Base-by-base conservation (phyloP, 306 rosid genomes). In the Cicer yamashitae region DNA sequence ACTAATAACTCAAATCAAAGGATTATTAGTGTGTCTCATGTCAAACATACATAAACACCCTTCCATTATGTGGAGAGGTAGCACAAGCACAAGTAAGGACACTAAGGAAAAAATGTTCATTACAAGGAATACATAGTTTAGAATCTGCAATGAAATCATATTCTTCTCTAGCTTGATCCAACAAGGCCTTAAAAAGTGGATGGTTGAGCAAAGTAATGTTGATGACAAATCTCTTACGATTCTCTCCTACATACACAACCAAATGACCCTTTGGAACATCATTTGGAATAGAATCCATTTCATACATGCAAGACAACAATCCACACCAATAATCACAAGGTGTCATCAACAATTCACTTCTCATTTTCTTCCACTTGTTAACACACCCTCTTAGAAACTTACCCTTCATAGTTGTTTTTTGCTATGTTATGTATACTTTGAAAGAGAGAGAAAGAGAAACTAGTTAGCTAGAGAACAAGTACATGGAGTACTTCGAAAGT, bases 191-290 rank as follows among this genome's bases (percentile, higher is more conserved):
- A 82, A 94, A 88, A 71, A 96, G 89, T 14, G 99, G 98, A 63
- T 96, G 99, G 17, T 88, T 87, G 37, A 90, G 96, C 13, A 90
- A 70, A 44, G 77, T 44, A 56, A 90, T 15, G 51, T 89, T 90
- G 84, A 92, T 89, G 3, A 92, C 99, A 84, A 82, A 92, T 84
- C 99, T 88, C 88, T 88, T 90, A 73, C 59, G 71, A 13, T 90
- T 84, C 59, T 92, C 88, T 18, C 99, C 98, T 1, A 92, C 99
- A 47, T 92, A 96, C 1, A 92, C 96, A 39, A 90, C 98, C 76
- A 90, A 83, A 82, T 96, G 99, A 79, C 99, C 99, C 88, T 88
- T 92, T 20, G 99, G 99, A 47, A 94, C 99, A 71, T 94, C 99
- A 57, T 82, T 88, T 1, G 99, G 99, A 46, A 91, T 90, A 7